These are phyloP conservation scores for Solanum dulcamara DNA, from an alignment of 257 asterid genomes.

Conservation along the genomic window DNA sequence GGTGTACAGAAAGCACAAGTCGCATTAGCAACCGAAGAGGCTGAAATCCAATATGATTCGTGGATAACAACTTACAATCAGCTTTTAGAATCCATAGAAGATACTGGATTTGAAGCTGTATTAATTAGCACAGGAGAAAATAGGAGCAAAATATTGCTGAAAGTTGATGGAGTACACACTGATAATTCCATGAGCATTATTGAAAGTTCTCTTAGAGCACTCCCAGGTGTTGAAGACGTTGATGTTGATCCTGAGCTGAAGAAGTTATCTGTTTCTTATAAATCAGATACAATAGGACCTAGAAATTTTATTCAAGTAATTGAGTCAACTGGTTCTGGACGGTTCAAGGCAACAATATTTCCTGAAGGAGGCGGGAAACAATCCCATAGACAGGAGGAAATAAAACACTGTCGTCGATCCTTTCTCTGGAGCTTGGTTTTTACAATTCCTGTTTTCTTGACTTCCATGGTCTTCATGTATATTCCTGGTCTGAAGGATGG, in stretches of 20 bases:
- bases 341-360: conserved; percentile 21
- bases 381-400: conserved; percentile 19
- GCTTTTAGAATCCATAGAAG: conserved; percentile 16
- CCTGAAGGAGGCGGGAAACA: conserved; percentile 22
- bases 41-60: conserved; percentile 28
- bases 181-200: conserved; percentile 14
- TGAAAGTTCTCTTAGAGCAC: conserved; percentile 18
- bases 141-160: conserved; percentile 18
- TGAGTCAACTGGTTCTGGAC: conserved; percentile 25
- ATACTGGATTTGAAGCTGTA: conserved; percentile 22
- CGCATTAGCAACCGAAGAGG: conserved; percentile 34
- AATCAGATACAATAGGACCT: conserved; percentile 29
- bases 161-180: conserved; percentile 20
- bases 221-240: conserved; percentile 21
- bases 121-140: conserved; percentile 19
- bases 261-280: conserved; percentile 20
- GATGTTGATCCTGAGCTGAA: conserved; percentile 13
- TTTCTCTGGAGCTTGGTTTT: conserved; percentile 35
- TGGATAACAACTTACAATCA: conserved; percentile 2
- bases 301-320: conserved; percentile 24
- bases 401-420: conserved; percentile 8
- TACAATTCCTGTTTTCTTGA: conserved; percentile 26
- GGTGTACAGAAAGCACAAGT: conserved; percentile 25
- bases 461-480: conserved; percentile 35
- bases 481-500: conserved; percentile 26